Evolutionary conservation across 495 filamentous ascomycete species (phyloP), one percentile per base, ranked within the genome.

Genomic region (Xylaria longipes): DNA sequence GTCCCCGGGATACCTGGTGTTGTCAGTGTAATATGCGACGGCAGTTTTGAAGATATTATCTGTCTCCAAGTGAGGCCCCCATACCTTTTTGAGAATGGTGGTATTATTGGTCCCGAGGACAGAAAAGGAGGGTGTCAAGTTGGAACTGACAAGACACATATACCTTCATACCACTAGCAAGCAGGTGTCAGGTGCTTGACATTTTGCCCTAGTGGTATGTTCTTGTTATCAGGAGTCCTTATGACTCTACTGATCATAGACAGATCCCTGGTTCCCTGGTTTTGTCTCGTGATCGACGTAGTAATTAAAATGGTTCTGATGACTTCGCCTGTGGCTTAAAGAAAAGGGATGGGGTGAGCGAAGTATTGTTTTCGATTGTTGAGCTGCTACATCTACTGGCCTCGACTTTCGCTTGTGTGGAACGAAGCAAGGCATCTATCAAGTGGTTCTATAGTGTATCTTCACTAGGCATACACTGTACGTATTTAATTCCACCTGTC

Each of bases 101-200:
- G 57, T 60, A 60, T n/a, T 60, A 60, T 37, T 8, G 33, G 57
- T 37, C 57, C 9, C 57, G 60, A 62, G 35, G 22, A 15, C 60
- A 62, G 20, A 62, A 27, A 62, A 22, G 22, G n/a, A n/a, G 17
- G n/a, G n/a, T n/a, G n/a, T n/a, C n/a, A n/a, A n/a, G n/a, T n/a
- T n/a, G n/a, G n/a, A n/a, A n/a, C n/a, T n/a, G n/a, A n/a, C n/a
- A n/a, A n/a, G n/a, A n/a, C n/a, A n/a, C n/a, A n/a, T n/a, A n/a
- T n/a, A n/a, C n/a, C n/a, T n/a, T n/a, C n/a, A n/a, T n/a, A n/a
- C n/a, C n/a, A n/a, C n/a, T n/a, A n/a, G n/a, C n/a, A n/a, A n/a
- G n/a, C n/a, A n/a, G n/a, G n/a, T n/a, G n/a, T n/a, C n/a, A n/a
- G n/a, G n/a, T n/a, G n/a, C n/a, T n/a, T n/a, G n/a, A n/a, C n/a